A percentile compares a stretch with the other conserved stretches of the same genome.
These are phyloP conservation scores for Earliella scabrosa DNA, from an alignment of 1,284 basidiomycete species.

Conservation along the genomic window DNA sequence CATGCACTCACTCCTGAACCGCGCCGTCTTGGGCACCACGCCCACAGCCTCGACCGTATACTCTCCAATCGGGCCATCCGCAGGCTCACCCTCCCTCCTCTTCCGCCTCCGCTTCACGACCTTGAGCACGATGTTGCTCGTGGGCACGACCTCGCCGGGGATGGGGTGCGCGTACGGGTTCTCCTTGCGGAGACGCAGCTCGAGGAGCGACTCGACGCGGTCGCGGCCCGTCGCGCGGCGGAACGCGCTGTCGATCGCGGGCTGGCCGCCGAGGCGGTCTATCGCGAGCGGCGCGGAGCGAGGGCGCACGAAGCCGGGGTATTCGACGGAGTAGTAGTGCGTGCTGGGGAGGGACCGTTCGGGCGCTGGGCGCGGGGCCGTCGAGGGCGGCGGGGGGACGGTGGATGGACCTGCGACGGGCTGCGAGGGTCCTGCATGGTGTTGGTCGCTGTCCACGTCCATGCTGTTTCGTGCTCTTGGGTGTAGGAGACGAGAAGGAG, in stretches of 20 bases:
- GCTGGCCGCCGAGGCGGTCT: conserved; percentile 68
- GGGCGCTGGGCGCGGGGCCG: conserved; percentile 36
- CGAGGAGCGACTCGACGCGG: conserved; percentile 66
- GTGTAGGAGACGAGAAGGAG: not conserved
- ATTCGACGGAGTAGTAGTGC: conserved; percentile 83
- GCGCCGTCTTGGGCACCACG: conserved; percentile 77
- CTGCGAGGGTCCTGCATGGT: conserved; percentile 12
- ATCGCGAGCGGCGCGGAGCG: conserved; percentile 69
- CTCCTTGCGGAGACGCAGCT: conserved; percentile 73
- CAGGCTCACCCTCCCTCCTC: conserved; percentile 32
- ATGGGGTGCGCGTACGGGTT: conserved; percentile 84
- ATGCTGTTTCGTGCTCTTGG: not conserved
- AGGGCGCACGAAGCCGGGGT: conserved; percentile 81
- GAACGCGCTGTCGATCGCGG: conserved; percentile 76
- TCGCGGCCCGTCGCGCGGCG: conserved; percentile 52
- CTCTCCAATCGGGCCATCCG: conserved; percentile 60
- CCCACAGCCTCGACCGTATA: conserved; percentile 84
- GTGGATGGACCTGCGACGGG: not conserved
- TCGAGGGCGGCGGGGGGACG: not conserved
- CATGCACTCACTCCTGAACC: conserved; percentile 81
- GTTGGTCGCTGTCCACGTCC: conserved; percentile 3
- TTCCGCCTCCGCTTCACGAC: conserved; percentile 73
- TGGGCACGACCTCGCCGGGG: conserved; percentile 74
- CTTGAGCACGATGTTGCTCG: conserved; percentile 82
- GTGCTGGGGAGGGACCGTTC: conserved; percentile 58